phyloP scores from a whole-genome alignment of 2,329 filamentous ascomycete genomes.

The Calonectria pauciramosa region DNA sequence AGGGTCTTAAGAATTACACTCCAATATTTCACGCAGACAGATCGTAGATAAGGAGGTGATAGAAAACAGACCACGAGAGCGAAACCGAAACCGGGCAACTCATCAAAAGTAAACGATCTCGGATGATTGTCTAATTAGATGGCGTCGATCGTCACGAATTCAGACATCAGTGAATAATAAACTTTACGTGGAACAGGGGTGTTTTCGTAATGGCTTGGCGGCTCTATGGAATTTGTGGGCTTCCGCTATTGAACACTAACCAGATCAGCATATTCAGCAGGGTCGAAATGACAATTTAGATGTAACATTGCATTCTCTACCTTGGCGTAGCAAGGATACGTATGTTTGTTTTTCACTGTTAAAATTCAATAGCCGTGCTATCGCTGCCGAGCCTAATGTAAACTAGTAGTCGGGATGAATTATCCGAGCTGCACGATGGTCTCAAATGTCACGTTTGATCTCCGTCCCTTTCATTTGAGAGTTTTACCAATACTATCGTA shows the following conservation, averaged over 20 bases:
- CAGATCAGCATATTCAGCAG: not conserved
- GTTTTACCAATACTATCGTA: not conserved
- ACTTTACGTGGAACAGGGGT: not conserved
- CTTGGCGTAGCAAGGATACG: not conserved
- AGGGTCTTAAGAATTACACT: not conserved
- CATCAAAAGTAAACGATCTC: not conserved
- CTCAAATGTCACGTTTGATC: not conserved
- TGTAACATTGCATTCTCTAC: not conserved
- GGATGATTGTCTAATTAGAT: not conserved
- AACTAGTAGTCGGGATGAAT: not conserved
- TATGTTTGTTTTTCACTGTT: not conserved
- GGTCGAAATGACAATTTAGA: not conserved
- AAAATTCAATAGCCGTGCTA: not conserved
- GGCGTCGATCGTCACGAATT: not conserved
- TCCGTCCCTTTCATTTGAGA: not conserved
- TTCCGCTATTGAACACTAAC: not conserved
- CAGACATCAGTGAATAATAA: not conserved
- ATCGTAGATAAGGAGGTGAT: not conserved
- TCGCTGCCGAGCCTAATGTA: not conserved
- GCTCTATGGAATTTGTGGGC: not conserved
- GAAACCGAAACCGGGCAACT: not conserved
- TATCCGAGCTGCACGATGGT: not conserved
- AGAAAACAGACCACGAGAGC: not conserved
- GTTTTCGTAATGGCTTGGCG: not conserved
- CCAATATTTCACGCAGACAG: not conserved